Percentiles rank a stretch among this genome's conserved stretches.
Conservation (phyloP, 768 basidiomycete genomes). For the Boletellus ananas region DNA sequence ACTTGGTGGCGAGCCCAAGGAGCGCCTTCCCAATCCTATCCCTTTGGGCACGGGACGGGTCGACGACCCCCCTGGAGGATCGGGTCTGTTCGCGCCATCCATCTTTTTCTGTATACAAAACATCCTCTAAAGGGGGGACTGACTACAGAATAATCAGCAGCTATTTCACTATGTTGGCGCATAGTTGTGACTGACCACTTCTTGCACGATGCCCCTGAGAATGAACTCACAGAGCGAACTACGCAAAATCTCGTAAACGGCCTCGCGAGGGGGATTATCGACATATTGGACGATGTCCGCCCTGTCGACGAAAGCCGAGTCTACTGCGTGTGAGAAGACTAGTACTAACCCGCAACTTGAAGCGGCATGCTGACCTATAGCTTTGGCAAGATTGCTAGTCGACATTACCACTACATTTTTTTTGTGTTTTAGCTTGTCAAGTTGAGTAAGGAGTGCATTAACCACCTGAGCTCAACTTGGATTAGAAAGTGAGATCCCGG, state of each 20-base stretch:
- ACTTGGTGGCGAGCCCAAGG: constrained; percentile 66
- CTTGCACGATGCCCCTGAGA: constrained; percentile 61
- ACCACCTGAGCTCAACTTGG: constrained; percentile 68
- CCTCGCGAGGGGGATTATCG: constrained; percentile 86
- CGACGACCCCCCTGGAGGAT: constrained; percentile 5
- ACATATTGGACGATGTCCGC: constrained; percentile 96
- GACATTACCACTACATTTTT: constrained; percentile 97
- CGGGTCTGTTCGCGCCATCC: constrained; percentile 4
- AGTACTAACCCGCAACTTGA: neutral
- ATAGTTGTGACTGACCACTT: constrained; percentile 45
- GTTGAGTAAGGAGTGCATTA: constrained; percentile 93
- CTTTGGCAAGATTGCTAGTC: constrained; percentile 91
- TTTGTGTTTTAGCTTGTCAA: constrained; percentile 89
- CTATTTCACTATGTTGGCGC: neutral
- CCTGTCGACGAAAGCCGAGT: constrained; percentile 93
- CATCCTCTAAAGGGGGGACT: constrained; percentile 61
- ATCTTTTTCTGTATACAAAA: constrained; percentile 20
- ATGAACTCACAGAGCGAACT: constrained; percentile 81
- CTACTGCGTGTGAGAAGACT: constrained; percentile 38
- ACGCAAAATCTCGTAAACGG: constrained; percentile 88
- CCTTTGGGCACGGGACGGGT: constrained; percentile 43
- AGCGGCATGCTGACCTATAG: constrained; percentile 66
- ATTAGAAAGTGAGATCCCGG: neutral
- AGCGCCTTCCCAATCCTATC: constrained; percentile 56
- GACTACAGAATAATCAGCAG: constrained; percentile 36